A percentile compares a stretch with the other conserved stretches of the same genome.
Evolutionary conservation across 208 protist genomes (phyloP).

Genomic region (Jaenimonas drosophilae): DNA sequence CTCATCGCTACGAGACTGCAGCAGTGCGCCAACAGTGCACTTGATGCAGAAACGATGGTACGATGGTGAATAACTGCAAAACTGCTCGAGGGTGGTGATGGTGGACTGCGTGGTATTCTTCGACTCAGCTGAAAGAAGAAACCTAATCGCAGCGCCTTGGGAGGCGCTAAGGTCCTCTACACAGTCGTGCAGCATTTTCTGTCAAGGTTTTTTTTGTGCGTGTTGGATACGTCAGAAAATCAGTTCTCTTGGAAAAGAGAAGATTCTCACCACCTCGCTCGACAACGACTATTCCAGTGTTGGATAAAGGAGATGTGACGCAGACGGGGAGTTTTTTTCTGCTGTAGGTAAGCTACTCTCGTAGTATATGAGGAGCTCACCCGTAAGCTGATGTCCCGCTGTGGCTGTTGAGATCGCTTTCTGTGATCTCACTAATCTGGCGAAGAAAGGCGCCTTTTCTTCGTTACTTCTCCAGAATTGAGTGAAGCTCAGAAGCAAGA

Average conservation of each 20-base stretch:
- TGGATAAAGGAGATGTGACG: no score
- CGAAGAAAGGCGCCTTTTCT: no score
- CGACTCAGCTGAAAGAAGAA: slow-evolving; percentile 51
- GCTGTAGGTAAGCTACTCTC: no score
- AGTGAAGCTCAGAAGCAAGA: slow-evolving; percentile 1
- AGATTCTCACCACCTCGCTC: no score
- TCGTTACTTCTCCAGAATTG: no score
- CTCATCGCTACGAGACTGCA: slow-evolving; percentile 18
- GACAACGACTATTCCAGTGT: no score
- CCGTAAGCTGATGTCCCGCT: no score
- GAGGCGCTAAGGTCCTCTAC: slow-evolving; percentile 61
- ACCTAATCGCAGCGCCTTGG: slow-evolving; percentile 60
- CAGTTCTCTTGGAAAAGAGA: background rate
- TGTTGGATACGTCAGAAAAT: no score
- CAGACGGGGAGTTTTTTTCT: no score
- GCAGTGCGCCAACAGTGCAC: slow-evolving; percentile 14
- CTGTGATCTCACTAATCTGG: no score
- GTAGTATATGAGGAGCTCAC: no score
- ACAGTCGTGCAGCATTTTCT: slow-evolving; percentile 63
- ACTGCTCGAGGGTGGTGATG: slow-evolving; percentile 54
- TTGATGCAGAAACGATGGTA: slow-evolving; percentile 52
- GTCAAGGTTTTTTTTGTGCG: background rate
- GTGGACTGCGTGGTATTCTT: slow-evolving; percentile 71
- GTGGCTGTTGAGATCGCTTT: no score
- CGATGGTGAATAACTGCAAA: slow-evolving; percentile 33